Evolutionary conservation across 2,329 filamentous ascomycete species (phyloP), one percentile per base, ranked within the genome.

Genomic region (Coleophoma eucalyptorum): DNA sequence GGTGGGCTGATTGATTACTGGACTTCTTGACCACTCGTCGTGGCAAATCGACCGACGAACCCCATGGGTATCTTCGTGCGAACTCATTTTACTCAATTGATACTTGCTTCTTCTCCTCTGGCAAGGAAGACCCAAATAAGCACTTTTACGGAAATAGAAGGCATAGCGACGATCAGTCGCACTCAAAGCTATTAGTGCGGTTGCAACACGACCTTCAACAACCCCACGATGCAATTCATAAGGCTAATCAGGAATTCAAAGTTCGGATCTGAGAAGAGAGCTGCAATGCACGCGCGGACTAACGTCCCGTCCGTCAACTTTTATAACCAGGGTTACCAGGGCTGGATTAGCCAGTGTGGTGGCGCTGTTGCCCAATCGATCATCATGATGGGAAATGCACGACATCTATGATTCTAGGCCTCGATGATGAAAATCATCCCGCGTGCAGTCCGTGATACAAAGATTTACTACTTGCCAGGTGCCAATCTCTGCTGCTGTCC

Each of bases 201-300:
- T 26, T 26, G 26, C 26, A 26, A 26, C 26, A 26, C 26, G 26
- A 8, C 26, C 26, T 26, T 26, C 26, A 3, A 7, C 26, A 6
- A 38, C 35, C 35, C 35, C 35, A 38, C 35, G 35, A 38, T 44
- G 42, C 42, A 44, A 44, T 44, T 44, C 42, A 44, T 44, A 44
- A 44, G 42, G 42, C 42, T 16, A 26, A 44, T 44, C 42, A 44
- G 20, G 31, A 26, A 26, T 44, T 44, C n/a, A 21, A 21, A 21
- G 40, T 43, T 43, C n/a, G 42, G 35, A 38, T 38, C 35, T 38
- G 15, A 38, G 16, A 38, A 38, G 15, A 38, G 16, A 38, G 16
- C 35, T 38, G 35, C 35, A 38, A 15, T 44, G 42, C 42, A 44
- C 42, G 42, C 42, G 42, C 42, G 42, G 42, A 44, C 42, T 44